These are phyloP conservation scores for Podila epicladia DNA, from an alignment of 192 early-diverging fungal species.

Conservation along the genomic window DNA sequence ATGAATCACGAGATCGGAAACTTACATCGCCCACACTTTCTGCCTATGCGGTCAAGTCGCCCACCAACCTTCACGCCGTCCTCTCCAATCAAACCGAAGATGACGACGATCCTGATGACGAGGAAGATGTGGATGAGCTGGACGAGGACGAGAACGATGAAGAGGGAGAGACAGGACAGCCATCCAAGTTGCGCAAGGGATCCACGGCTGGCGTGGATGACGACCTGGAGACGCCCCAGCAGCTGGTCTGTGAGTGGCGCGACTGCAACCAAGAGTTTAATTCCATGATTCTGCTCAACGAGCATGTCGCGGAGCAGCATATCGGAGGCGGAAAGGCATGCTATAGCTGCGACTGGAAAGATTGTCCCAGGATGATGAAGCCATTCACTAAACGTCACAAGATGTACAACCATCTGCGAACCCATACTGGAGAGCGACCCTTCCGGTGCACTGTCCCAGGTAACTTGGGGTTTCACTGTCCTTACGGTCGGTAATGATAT, in stretches of 20 bases:
- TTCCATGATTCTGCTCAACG: constrained; percentile 54
- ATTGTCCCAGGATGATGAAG: constrained; percentile 53
- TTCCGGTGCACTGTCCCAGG: constrained; percentile 68
- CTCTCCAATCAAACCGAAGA: constrained; percentile 15
- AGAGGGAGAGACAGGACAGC: constrained; percentile 9
- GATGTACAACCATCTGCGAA: constrained; percentile 75
- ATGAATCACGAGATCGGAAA: constrained; percentile 16
- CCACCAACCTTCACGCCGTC: constrained; percentile 43
- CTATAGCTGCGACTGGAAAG: constrained; percentile 60
- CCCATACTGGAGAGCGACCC: constrained; percentile 80
- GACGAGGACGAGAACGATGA: constrained; percentile 49
- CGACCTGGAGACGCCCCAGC: constrained; percentile 19
- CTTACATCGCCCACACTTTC: constrained; percentile 19
- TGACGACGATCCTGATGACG: constrained; percentile 25
- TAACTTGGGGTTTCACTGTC: neutral
- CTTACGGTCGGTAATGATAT: neutral
- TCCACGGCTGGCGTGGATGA: constrained; percentile 16
- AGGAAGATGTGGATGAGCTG: constrained; percentile 30
- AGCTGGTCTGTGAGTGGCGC: constrained; percentile 63
- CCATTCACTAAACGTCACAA: constrained; percentile 79
- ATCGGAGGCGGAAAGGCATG: constrained; percentile 67
- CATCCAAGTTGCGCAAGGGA: constrained; percentile 26
- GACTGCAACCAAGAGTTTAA: constrained; percentile 51
- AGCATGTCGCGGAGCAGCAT: constrained; percentile 61
- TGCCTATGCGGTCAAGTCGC: constrained; percentile 40